These are phyloP conservation scores for Leptomonas pyrrhocoris DNA, from an alignment of 208 protist species.

Conservation along the genomic window DNA sequence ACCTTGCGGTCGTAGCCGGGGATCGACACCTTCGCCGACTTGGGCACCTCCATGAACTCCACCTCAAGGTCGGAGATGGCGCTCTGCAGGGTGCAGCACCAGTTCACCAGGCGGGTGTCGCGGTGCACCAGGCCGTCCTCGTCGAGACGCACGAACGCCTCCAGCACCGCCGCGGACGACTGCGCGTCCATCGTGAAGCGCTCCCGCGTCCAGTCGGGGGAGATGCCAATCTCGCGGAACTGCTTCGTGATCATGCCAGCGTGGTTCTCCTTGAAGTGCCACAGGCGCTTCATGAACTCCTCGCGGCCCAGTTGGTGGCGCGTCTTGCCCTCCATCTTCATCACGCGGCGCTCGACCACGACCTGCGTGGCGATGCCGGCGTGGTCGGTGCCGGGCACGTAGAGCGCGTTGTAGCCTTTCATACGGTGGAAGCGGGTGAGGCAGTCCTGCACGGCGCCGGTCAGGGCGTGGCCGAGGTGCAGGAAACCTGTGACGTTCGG, in stretches of 20 bases:
- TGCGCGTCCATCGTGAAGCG: constrained; percentile 99
- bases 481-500: constrained; percentile 99
- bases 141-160: constrained; percentile 97
- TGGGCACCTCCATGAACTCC: constrained; percentile 89
- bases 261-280: constrained; percentile 98
- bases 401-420: constrained; percentile 97
- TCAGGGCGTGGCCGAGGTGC: constrained; percentile 99
- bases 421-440: constrained; percentile 96
- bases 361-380: constrained; percentile 99
- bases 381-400: constrained; percentile 99
- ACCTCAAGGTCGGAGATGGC: constrained; percentile 99
- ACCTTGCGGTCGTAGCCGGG: constrained; percentile 92
- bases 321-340: constrained; percentile 81
- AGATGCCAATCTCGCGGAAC: constrained; percentile 96
- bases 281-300: constrained; percentile 96
- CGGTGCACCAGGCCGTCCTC: constrained; percentile 97
- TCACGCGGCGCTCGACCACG: constrained; percentile 98
- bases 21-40: constrained; percentile 84
- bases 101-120: constrained; percentile 99
- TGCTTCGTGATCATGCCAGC: constrained; percentile 96
- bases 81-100: constrained; percentile 98
- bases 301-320: constrained; percentile 98
- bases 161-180: constrained; percentile 92
- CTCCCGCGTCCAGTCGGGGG: constrained; percentile 98
- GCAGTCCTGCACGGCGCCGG: constrained; percentile 95